These are phyloP conservation scores for Plantago major DNA, from an alignment of 257 asterid genomes.

Conservation along the genomic window DNA sequence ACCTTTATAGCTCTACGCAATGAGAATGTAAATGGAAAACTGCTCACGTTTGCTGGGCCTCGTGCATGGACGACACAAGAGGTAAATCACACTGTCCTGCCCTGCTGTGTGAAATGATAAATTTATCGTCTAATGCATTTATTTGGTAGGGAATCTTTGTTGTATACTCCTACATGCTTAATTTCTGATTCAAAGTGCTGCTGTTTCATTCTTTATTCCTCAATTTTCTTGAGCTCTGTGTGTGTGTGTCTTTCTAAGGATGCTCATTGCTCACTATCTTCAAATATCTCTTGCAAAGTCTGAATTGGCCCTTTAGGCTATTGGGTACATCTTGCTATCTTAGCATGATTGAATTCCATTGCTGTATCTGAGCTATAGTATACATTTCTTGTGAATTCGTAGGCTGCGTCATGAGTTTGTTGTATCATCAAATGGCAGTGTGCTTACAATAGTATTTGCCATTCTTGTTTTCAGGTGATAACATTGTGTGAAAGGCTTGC, in stretches of 20 bases:
- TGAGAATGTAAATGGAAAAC: slow-evolving; percentile 75
- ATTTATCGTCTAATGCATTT: not conserved
- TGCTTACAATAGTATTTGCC: slow-evolving; percentile 4
- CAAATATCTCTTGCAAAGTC: not conserved
- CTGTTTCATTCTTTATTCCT: no score
- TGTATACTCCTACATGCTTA: no score
- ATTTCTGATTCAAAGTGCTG: no score
- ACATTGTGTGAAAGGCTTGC: slow-evolving; percentile 98
- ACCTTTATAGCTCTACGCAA: slow-evolving; percentile 92
- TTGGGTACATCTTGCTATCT: no score
- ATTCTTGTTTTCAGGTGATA: slow-evolving; percentile 62
- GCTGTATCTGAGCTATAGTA: no score
- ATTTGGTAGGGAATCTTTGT: slow-evolving; percentile 2
- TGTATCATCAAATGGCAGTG: not conserved
- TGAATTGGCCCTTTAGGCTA: not conserved
- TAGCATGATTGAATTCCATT: no score
- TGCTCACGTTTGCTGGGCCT: slow-evolving; percentile 93
- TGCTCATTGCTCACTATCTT: not conserved
- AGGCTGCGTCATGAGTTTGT: not conserved
- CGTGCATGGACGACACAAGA: slow-evolving; percentile 99
- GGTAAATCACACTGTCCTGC: slow-evolving; percentile 39
- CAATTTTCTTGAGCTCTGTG: no score
- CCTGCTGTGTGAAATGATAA: not conserved
- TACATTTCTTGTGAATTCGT: no score
- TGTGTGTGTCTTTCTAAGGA: not conserved